These are phyloP conservation scores for Suillus americanus DNA, from an alignment of 768 basidiomycete species.

Conservation along the genomic window DNA sequence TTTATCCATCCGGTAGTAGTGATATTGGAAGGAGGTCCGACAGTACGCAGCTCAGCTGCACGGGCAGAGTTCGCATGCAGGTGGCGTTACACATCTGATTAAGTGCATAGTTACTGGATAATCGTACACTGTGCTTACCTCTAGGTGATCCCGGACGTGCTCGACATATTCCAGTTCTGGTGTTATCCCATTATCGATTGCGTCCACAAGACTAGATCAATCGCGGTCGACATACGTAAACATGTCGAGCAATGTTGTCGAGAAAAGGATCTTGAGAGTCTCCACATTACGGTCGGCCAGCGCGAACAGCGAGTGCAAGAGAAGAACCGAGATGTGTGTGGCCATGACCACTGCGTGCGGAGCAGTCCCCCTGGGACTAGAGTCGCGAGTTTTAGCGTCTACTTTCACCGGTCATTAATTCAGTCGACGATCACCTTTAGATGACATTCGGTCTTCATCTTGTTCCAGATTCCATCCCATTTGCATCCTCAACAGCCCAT, in stretches of 20 bases:
- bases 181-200: constrained; percentile 17
- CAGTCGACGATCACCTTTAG: neutral
- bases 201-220: constrained; percentile 17
- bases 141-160: constrained; percentile 18
- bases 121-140: constrained; percentile 8
- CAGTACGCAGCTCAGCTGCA: constrained; percentile 14
- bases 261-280: constrained; percentile 18
- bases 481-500: constrained; percentile 1
- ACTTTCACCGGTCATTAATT: neutral
- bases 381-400: neutral
- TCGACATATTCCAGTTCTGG: constrained; percentile 18
- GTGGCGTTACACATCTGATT: constrained; percentile 7
- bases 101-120: neutral
- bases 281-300: constrained; percentile 12
- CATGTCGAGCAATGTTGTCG: constrained; percentile 22
- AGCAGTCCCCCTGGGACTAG: constrained; percentile 12
- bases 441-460: constrained; percentile 12
- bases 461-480: constrained; percentile 15
- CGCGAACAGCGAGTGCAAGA: constrained; percentile 18
- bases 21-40: constrained; percentile 13
- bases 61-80: constrained; percentile 16
- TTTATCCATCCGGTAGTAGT: constrained; percentile 18
- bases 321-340: constrained; percentile 11
- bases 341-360: constrained; percentile 14
- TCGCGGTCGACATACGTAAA: constrained; percentile 23